phyloP scores from a whole-genome alignment of 1,139 yeast genomes.

The Suhomyces bribrorum region DNA sequence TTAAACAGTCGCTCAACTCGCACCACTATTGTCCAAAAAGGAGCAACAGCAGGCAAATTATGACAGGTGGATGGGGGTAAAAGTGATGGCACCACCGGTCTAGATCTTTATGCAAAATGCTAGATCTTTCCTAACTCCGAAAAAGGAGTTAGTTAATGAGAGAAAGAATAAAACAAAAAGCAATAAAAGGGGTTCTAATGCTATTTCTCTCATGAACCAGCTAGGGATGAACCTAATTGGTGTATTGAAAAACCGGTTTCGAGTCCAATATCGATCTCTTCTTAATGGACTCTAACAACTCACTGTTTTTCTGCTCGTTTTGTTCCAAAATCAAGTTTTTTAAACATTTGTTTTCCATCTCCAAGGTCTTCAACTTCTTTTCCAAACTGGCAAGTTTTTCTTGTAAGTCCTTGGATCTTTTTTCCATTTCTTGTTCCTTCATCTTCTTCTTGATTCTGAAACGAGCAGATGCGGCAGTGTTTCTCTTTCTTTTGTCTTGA shows the following conservation, averaged over 20 bases:
- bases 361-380: constrained; percentile 50
- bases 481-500: constrained; percentile 62
- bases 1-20: background rate
- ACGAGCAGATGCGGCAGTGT: constrained; percentile 81
- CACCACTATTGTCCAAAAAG: background rate
- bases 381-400: constrained; percentile 42
- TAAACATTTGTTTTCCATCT: constrained; percentile 79
- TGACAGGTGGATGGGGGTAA: background rate
- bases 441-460: constrained; percentile 79
- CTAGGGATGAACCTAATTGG: constrained; percentile 20
- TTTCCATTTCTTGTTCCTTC: constrained; percentile 79
- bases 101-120: background rate
- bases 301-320: constrained; percentile 43
- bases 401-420: constrained; percentile 45
- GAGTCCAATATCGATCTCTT: constrained; percentile 39
- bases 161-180: background rate
- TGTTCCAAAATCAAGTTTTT: constrained; percentile 51
- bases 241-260: constrained; percentile 34
- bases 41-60: background rate
- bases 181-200: background rate
- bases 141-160: background rate
- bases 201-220: background rate
- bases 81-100: background rate
- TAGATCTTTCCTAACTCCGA: background rate
- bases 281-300: constrained; percentile 44